phyloP scores from a whole-genome alignment of 2,329 filamentous ascomycete species.

The Exophiala calicioides region DNA sequence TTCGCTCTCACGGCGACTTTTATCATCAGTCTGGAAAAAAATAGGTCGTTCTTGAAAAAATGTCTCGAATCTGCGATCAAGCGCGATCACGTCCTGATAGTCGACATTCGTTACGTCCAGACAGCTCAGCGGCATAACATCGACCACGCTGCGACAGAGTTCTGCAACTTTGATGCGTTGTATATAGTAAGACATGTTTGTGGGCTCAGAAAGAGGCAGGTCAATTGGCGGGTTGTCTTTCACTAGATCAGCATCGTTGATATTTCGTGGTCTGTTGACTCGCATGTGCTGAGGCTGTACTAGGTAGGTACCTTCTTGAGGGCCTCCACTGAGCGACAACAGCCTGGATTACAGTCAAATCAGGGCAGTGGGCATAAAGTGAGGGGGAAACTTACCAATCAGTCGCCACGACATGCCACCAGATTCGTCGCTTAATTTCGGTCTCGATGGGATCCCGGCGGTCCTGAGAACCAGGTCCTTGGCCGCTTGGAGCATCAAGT shows the following conservation, averaged over 20 bases:
- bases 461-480: slow-evolving; percentile 24
- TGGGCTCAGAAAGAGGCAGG: slow-evolving; percentile 40
- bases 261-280: slow-evolving; percentile 44
- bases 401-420: slow-evolving; percentile 47
- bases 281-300: slow-evolving; percentile 45
- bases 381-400: slow-evolving; percentile 40
- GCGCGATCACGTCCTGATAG: slow-evolving; percentile 42
- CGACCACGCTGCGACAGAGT: slow-evolving; percentile 44
- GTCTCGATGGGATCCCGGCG: slow-evolving; percentile 32
- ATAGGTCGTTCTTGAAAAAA: slow-evolving; percentile 36
- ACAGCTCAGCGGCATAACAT: slow-evolving; percentile 36
- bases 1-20: slow-evolving; percentile 33
- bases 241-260: slow-evolving; percentile 43
- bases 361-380: neutral
- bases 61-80: slow-evolving; percentile 40
- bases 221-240: slow-evolving; percentile 23
- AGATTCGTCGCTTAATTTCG: slow-evolving; percentile 44
- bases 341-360: slow-evolving; percentile 34
- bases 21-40: slow-evolving; percentile 41
- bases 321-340: slow-evolving; percentile 43
- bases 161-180: slow-evolving; percentile 45
- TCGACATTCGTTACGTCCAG: slow-evolving; percentile 33
- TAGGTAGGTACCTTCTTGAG: slow-evolving; percentile 47
- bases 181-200: slow-evolving; percentile 49
- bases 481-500: slow-evolving; percentile 34